Base-by-base conservation (phyloP, 2,329 filamentous ascomycete genomes). In the Gliomastix tumulicola region DNA sequence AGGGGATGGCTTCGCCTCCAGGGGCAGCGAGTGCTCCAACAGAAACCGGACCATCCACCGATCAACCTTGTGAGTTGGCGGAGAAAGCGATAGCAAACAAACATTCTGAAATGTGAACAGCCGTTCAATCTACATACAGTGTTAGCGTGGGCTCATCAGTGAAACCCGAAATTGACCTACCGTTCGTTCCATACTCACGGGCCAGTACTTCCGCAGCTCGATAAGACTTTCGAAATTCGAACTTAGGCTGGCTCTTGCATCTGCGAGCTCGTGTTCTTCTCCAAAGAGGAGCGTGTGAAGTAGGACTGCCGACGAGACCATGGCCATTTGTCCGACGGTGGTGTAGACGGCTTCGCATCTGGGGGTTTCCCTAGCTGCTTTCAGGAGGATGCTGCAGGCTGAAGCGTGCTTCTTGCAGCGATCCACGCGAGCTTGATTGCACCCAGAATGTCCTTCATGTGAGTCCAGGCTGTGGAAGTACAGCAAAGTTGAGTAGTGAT, bases 381-480 rank as follows among this genome's bases (percentile, higher is more conserved):
- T 33, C 4, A 57, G 35, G 7, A 59, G 38, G 13, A 43, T 41
- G 34, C 53, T 52, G 34, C 44, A 57, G 0, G 48, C 42, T 1
- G 49, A 46, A 15, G 54, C 54, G 32, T 59, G 54, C 7, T 44
- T 34, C 36, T 51, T 53, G 41, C 56, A 54, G 3, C 42, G 40
- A 16, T 41, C 30, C 13, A 41, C 39, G 21, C 45, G 43, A n/a
- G n/a, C n/a, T n/a, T n/a, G n/a, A n/a, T n/a, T n/a, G n/a, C n/a
- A n/a, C n/a, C n/a, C n/a, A n/a, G n/a, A n/a, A n/a, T n/a, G n/a
- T n/a, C n/a, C n/a, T n/a, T n/a, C n/a, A n/a, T n/a, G n/a, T n/a
- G n/a, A n/a, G 10, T 62, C 58, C 4, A 63, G 50, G 34, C 54
- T 62, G 12, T 50, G 55, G 37, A 59, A 64, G 35, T 55, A 62